Evolutionary conservation across 768 basidiomycete species (phyloP), one percentile per base, ranked within the genome.

Genomic region (Pleurotus eryngii): DNA sequence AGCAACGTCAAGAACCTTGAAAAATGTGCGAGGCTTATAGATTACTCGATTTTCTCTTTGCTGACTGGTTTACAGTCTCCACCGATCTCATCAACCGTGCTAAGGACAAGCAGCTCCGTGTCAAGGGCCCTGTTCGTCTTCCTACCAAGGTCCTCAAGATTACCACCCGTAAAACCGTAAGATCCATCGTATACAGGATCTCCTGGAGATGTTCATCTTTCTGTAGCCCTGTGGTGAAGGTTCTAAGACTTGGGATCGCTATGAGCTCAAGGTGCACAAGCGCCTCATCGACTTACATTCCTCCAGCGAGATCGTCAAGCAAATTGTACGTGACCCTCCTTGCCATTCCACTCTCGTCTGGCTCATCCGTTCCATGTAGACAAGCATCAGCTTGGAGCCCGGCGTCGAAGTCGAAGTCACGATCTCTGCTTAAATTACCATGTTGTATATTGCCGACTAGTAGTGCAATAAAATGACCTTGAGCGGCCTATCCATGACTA

Each of bases 171-270:
- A 99, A 99, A 77, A 96, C 97, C 63, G 95, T 95, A 60, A 64
- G 91, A 35, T 35, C 81, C 22, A 20, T 60, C 8, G 11, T 35
- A 11, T 11, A 4, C 11, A 9, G 30, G 9, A 35, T 35, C 30
- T 35, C 4, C 30, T 11, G 30, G 30, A 9, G 30, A 35, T 35
- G 30, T 35, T 35, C 11, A 35, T 35, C 30, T 35, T 35, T 35
- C 30, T 53, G 24, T 66, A 97, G 92, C 92, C 97, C 76, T 98
- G 97, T 71, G 97, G 97, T 92, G 97, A 98, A 78, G 97, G 97
- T 82, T 98, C 97, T 66, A 99, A 99, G 88, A 99, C 97, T 71
- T 99, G 97, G 97, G 97, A 99, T 78, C 87, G 92, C 68, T 98
- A 95, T 78, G 96, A 99, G 79, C 88, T 99, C 79, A 95, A 95